Base-by-base conservation (phyloP, 345 rosid species). In the Carallia brachiata region DNA sequence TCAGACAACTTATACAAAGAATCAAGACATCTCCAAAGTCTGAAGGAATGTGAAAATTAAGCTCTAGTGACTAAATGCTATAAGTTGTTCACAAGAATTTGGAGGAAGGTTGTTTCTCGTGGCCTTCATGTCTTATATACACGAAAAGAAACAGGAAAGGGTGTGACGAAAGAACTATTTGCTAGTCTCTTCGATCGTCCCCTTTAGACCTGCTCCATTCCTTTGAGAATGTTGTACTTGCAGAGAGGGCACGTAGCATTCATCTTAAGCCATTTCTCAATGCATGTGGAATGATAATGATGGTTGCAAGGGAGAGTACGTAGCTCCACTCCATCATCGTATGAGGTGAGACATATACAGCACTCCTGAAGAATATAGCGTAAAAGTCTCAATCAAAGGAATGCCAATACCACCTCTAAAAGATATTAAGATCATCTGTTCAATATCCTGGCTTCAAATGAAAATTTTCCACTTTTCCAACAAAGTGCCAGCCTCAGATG, bases 241-340 rank as follows among this genome's bases (percentile, higher is more conserved):
- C 99, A 96, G 61, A 96, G 89, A 15, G 98, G 99, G 72, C 99
- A 92, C 32, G 97, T 96, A 4, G 99, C 99, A 58, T 92, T 92
- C 97, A 96, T 96, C 85, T 92, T 92, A 7, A 96, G 97, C 99
- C 99, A 96, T 80, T 89, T 96, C 79, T 73, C 89, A 0, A 96
- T 92, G 72, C 99, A 96, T 5, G 82, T 67, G 0, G 93, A 80
- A 75, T 96, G 98, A 77, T 90, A 96, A 65, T 90, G 97, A 75
- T 96, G 99, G 85, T 81, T 88, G 82, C 99, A 92, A 31, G 97
- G 97, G 30, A 96, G 96, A n/a, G 91, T 54, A 47, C 82, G 89
- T 50, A 96, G 93, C 83, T 96, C 97, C 7, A 72, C 81, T 28
- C 91, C 96, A 67, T 89, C 90, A 62, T 96, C 99, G 10, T 96